phyloP scores from a whole-genome alignment of 306 rosid genomes.

The Nissolia schottii region DNA sequence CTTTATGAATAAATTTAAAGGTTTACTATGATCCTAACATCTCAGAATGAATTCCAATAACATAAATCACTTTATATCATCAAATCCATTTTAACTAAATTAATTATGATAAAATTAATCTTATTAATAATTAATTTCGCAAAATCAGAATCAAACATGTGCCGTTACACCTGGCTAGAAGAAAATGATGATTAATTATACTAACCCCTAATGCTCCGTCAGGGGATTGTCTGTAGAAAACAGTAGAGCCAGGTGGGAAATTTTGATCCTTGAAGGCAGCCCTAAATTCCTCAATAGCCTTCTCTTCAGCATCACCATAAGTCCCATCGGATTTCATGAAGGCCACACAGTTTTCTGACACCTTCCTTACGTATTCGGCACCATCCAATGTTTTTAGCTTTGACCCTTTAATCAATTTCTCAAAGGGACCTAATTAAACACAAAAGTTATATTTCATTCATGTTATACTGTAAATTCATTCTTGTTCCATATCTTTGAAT shows the following conservation, averaged over 20 bases:
- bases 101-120: too few relatives aligned
- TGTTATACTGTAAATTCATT: too few relatives aligned
- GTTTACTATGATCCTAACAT: too few relatives aligned
- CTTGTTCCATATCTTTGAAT: background rate
- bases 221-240: constrained; percentile 57
- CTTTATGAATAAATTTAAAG: too few relatives aligned
- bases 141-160: too few relatives aligned
- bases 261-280: constrained; percentile 39
- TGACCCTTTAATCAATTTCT: constrained; percentile 54
- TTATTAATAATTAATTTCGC: too few relatives aligned
- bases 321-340: constrained; percentile 48
- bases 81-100: too few relatives aligned
- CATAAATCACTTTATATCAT: too few relatives aligned
- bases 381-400: constrained; percentile 51
- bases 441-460: background rate
- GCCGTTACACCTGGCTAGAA: too few relatives aligned
- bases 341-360: constrained; percentile 49
- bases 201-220: constrained; percentile 52
- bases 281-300: constrained; percentile 43
- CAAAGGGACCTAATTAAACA: constrained; percentile 50
- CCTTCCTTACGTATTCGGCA: constrained; percentile 52
- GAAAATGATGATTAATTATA: too few relatives aligned
- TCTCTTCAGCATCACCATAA: constrained; percentile 48
- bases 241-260: constrained; percentile 51
- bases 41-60: too few relatives aligned